Evolutionary conservation across 495 filamentous ascomycete genomes (phyloP), one percentile per base, ranked within the genome.

Genomic region (Cladorrhinum samala): DNA sequence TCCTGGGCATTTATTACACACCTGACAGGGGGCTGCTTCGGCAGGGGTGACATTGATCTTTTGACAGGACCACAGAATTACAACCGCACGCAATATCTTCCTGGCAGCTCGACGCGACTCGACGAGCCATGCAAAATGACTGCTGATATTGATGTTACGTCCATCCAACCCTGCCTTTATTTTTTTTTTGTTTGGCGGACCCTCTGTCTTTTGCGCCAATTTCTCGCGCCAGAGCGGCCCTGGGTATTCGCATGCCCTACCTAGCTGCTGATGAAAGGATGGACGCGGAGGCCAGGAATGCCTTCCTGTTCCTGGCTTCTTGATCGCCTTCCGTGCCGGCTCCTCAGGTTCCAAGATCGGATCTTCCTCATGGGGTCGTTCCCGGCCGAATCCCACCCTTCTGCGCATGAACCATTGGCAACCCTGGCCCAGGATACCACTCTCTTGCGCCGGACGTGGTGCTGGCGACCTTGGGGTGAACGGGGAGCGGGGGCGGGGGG

Each of bases 351-450:
- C 54, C 60, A 61, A 61, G 63, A 66, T 68, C 63, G 45, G 65
- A 68, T 68, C 63, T 57, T 52, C 56, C 53, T 57, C 63, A 62
- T 55, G 58, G 61, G 64, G 58, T 53, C 54, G 50, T 59, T 62
- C 63, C 60, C 60, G 58, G 58, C 65, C 60, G 58, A 53, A 66
- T 66, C 58, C 60, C 63, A 68, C 65, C 63, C 65, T 66, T 62
- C 38, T 42, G 56, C 54, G 58, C 60, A 66, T 64, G 55, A 66
- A 54, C 52, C 47, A 59, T 53, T 61, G 57, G 53, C 20, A 49
- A 57, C 58, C 46, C 40, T 57, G 56, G 53, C 45, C 60, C 56
- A 57, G 65, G 61, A 57, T 64, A 37, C 50, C 41, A 59, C 41
- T 42, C 33, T 51, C 40, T 21, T 13, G 0, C 37, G 46, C 47